phyloP scores from a whole-genome alignment of 2,329 filamentous ascomycete genomes.

The Chalaropsis ovoidea region DNA sequence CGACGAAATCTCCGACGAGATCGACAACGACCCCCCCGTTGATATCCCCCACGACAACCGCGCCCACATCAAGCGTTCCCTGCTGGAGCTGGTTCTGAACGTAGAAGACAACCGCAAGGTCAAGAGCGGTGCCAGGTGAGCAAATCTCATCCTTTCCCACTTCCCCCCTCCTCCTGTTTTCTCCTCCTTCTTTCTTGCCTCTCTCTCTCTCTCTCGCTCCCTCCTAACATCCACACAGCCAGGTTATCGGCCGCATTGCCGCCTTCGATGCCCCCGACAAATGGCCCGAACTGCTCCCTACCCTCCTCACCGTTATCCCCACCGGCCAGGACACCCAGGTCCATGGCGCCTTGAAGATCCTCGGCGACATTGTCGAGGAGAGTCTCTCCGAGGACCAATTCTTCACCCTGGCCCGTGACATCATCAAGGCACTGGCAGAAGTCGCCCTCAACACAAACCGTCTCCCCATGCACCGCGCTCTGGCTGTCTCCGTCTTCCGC shows the following conservation, averaged over 20 bases:
- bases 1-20: constrained; percentile 54
- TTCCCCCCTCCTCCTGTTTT: constrained; percentile 3
- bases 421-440: constrained; percentile 73
- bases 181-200: neutral
- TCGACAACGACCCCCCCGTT: constrained; percentile 35
- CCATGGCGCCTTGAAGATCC: constrained; percentile 79
- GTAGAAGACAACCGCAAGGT: constrained; percentile 71
- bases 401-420: constrained; percentile 75
- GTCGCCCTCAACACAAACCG: constrained; percentile 67
- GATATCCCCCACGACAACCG: constrained; percentile 38
- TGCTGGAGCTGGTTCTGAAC: constrained; percentile 69
- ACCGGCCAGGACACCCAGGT: constrained; percentile 67
- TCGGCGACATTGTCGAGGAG: constrained; percentile 84
- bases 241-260: constrained; percentile 84
- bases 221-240: constrained; percentile 36
- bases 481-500: constrained; percentile 83
- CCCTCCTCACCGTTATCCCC: constrained; percentile 66
- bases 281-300: constrained; percentile 82
- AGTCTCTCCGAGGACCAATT: constrained; percentile 91
- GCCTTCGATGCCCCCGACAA: constrained; percentile 85
- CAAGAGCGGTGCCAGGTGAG: constrained; percentile 76
- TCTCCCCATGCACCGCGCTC: constrained; percentile 65
- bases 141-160: neutral
- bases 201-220: neutral
- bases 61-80: constrained; percentile 56